These are phyloP conservation scores for Conticribra guillardii DNA, from an alignment of 108 stramenopile species.

Conservation along the genomic window DNA sequence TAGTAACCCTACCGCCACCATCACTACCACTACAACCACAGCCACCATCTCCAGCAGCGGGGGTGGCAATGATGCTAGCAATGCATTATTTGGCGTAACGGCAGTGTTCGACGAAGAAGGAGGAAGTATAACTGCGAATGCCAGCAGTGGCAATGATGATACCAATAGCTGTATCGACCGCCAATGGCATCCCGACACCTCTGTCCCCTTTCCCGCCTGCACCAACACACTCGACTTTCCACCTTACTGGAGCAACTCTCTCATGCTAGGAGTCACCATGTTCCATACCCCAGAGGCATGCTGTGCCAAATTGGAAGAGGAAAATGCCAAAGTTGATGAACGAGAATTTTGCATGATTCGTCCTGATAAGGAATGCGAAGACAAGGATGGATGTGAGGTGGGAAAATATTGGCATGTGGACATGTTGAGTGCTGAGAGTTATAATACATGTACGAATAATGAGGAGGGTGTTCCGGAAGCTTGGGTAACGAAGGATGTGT, in stretches of 20 bases:
- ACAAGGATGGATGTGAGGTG: neutral
- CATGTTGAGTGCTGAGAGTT: too few relatives aligned
- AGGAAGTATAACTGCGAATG: too few relatives aligned
- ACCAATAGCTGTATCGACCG: conserved; percentile 1
- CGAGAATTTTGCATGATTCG: neutral
- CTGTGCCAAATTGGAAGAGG: conserved; percentile 8
- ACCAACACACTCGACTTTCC: conserved; percentile 7
- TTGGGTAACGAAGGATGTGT: neutral
- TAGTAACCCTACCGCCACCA: neutral
- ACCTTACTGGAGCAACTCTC: conserved; percentile 2
- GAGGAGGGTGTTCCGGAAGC: neutral
- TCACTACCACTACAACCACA: too few relatives aligned
- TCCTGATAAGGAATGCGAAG: neutral
- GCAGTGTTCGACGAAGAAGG: too few relatives aligned
- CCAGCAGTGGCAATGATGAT: neutral
- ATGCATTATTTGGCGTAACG: too few relatives aligned
- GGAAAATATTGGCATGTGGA: too few relatives aligned
- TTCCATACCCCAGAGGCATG: conserved; percentile 4
- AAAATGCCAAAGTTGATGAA: neutral
- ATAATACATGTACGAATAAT: too few relatives aligned
- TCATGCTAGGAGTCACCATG: conserved; percentile 22
- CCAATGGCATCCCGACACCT: conserved; percentile 9
- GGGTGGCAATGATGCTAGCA: too few relatives aligned
- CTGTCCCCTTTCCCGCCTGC: neutral
- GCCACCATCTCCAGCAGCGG: too few relatives aligned